phyloP scores from a whole-genome alignment of 352 stramenopile species.

The Phytopythium litorale region DNA sequence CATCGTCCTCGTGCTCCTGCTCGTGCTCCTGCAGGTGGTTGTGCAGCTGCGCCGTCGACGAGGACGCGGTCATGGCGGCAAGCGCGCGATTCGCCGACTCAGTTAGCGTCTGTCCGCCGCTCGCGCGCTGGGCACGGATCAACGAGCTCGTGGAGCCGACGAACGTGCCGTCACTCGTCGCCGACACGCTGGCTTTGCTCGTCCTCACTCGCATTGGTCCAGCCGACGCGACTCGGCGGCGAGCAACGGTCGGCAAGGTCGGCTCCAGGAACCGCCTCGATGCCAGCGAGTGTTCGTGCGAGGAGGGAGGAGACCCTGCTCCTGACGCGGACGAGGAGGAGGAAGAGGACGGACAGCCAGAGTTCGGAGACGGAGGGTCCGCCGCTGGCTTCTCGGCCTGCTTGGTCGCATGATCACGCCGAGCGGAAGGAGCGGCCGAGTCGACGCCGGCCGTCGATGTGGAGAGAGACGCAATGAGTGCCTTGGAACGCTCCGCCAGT shows the following conservation, averaged over 20 bases:
- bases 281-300: not conserved
- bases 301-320: slow-evolving; percentile 9
- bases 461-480: slow-evolving; percentile 32
- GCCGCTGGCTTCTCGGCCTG: slow-evolving; percentile 10
- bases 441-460: not conserved
- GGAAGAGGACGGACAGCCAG: slow-evolving; percentile 4
- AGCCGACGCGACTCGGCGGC: slow-evolving; percentile 15
- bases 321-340: slow-evolving; percentile 25
- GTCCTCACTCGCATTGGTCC: slow-evolving; percentile 8
- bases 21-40: slow-evolving; percentile 5
- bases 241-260: not conserved
- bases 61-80: slow-evolving; percentile 22
- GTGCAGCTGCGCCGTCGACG: not conserved
- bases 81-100: slow-evolving; percentile 47
- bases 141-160: slow-evolving; percentile 66
- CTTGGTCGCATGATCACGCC: slow-evolving; percentile 5
- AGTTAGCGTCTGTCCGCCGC: slow-evolving; percentile 42
- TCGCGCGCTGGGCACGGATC: slow-evolving; percentile 51
- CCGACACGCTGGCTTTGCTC: not conserved
- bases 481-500: slow-evolving; percentile 32
- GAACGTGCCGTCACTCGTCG: slow-evolving; percentile 20
- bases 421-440: not conserved
- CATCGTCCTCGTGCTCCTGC: slow-evolving; percentile 11
- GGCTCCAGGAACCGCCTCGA: not conserved
- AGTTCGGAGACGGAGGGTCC: not conserved